Evolutionary conservation across 805 yeast genomes (phyloP).

Genomic region (Starmerella bombi): DNA sequence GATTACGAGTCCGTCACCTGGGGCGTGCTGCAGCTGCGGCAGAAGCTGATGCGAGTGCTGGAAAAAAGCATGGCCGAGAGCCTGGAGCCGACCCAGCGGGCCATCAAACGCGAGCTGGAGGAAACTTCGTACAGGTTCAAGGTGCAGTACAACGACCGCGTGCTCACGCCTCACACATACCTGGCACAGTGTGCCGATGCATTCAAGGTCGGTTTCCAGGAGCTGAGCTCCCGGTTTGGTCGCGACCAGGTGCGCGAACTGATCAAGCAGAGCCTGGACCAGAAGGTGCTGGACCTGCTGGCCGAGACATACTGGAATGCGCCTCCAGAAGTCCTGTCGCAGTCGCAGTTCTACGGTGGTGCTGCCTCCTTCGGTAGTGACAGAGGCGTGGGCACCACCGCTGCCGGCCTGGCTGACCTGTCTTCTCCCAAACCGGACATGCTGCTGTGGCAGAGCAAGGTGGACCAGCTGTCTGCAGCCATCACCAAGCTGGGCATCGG

Average conservation of each 20-base stretch:
- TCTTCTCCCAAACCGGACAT: conserved; percentile 50
- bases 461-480: conserved; percentile 71
- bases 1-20: conserved; percentile 49
- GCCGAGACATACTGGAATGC: conserved; percentile 91
- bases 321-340: conserved; percentile 27
- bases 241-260: conserved; percentile 69
- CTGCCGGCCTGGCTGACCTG: conserved; percentile 42
- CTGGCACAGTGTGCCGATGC: conserved; percentile 83
- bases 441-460: conserved; percentile 72
- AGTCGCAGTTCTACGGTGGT: not conserved
- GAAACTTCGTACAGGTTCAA: conserved; percentile 86
- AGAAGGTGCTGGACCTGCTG: conserved; percentile 67
- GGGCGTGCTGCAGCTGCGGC: conserved; percentile 63
- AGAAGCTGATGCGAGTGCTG: conserved; percentile 69
- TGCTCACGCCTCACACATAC: conserved; percentile 85
- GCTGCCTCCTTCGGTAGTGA: not conserved
- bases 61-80: conserved; percentile 86
- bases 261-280: conserved; percentile 75
- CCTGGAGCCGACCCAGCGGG: conserved; percentile 69
- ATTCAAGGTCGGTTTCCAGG: conserved; percentile 74
- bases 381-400: not conserved
- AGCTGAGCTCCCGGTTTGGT: conserved; percentile 68
- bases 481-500: conserved; percentile 92
- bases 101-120: conserved; percentile 83
- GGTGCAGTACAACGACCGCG: conserved; percentile 92